Evolutionary conservation across 305 asterid genomes (phyloP), one percentile per base, ranked within the genome.

Genomic region (Fraxinus platypoda): DNA sequence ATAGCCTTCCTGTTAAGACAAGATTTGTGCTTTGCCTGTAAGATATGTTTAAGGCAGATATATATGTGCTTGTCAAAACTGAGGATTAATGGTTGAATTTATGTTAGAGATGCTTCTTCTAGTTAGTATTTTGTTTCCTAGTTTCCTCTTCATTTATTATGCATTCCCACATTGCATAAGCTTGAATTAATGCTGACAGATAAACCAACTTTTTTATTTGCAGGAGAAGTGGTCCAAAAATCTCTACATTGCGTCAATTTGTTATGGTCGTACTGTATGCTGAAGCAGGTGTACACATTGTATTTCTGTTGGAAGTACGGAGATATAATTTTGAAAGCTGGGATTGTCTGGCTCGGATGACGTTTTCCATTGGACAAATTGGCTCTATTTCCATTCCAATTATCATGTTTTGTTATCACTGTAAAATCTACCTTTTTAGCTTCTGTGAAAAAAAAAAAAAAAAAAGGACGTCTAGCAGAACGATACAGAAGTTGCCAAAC

Each of bases 201-300:
- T 26, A 12, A 66, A 66, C 35, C 31, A 6, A 59, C 70, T 23
- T 7, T 21, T 62, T 15, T 78, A 6, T 64, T 66, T 79, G 64
- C 82, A 79, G 82, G 82, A 79, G 35, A 79, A 79, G 26, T 79
- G 82, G 82, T 79, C 82, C 21, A 79, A 79, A 68, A 79, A 79
- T 79, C 76, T 79, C 26, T 79, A 79, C 76, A 79, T 79, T 25
- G 82, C 82, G 0, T 79, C 82, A 0, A 79, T 79, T 79, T 79
- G 82, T 68, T 79, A 79, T 34, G 82, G 82, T 33, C 82, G 82
- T 2, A 79, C 82, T 35, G 82, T 79, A n/a, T 79, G 82, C 66
- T 79, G 37, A 79, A 5, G 62, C 75, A 13, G 38, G n/a, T 68
- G 26, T 28, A 26, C 8, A 25, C 34, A 26, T 68, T 68, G 23